Base-by-base conservation (phyloP, 169 alveolate genomes). In the Plasmodium inui region DNA sequence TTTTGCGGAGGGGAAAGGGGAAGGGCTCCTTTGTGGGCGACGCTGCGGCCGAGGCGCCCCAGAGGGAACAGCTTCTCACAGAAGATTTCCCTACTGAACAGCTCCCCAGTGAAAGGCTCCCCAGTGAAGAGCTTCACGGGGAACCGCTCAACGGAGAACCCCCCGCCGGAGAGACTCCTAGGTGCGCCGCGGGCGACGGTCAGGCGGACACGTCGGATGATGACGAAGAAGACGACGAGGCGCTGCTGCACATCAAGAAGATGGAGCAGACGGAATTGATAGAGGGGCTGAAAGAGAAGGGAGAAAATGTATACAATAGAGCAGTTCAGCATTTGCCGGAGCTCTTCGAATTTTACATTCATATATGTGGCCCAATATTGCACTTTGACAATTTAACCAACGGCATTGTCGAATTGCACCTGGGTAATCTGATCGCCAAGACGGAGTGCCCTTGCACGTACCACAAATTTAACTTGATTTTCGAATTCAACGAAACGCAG, bases 401-500 rank as follows among this genome's bases (percentile, higher is more conserved):
- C 73, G 96, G 95, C 3, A 92, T 96, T 32, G 96, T 96, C 10
- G 96, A 97, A 28, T 50, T 96, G 19, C 97, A 96, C 90, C 91
- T 96, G 55, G 98, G 98, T 30, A 97, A 97, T 44, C 96, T 96
- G 22, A 82, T 95, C 14, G 95, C 97, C 34, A 93, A 90, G 83
- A 92, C 98, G 17, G 97, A 96, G 82, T 96, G 96, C 37, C 94
- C 97, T 17, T 97, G 98, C 50, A 94, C 95, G 14, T 93, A 95
- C 41, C 94, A 95, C 46, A 92, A 95, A 22, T 70, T 96, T 92
- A 83, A 95, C 19, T 96, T 97, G 6, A 95, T 96, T 12, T 74
- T 97, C 71, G 98, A 97, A 94, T 93, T 97, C 70, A 96, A 96
- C 90, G 98, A 97, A 82, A 97, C 98, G 71, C 97, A 97, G 82